phyloP scores from a whole-genome alignment of 2,329 filamentous ascomycete species.

The Bipolaris sorokiniana region DNA sequence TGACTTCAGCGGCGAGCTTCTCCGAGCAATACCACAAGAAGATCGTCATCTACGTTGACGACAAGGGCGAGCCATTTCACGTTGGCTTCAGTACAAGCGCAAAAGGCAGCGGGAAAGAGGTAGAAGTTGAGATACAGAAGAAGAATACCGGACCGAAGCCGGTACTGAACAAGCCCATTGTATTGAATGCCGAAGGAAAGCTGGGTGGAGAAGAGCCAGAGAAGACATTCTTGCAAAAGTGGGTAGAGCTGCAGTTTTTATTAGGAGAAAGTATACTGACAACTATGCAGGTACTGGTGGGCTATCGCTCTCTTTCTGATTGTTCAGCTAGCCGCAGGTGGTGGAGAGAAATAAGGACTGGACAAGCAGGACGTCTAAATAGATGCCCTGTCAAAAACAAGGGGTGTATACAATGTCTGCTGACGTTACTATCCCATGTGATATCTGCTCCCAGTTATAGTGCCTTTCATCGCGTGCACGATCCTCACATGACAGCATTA shows the following conservation, averaged over 20 bases:
- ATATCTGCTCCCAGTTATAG: background rate
- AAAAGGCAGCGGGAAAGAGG: constrained; percentile 41
- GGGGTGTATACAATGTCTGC: background rate
- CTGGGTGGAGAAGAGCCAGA: constrained; percentile 55
- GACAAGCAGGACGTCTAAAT: background rate
- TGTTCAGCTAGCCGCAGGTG: constrained; percentile 54
- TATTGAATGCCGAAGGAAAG: constrained; percentile 62
- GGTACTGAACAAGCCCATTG: constrained; percentile 59
- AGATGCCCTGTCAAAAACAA: background rate
- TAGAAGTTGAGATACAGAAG: constrained; percentile 53
- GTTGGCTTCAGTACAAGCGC: constrained; percentile 52
- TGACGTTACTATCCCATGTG: background rate
- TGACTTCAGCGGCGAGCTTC: constrained; percentile 54
- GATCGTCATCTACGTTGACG: constrained; percentile 53
- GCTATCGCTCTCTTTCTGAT: constrained; percentile 55
- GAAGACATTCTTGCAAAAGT: constrained; percentile 61
- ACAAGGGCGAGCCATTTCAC: constrained; percentile 53
- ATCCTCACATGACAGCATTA: background rate
- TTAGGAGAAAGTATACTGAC: constrained; percentile 17
- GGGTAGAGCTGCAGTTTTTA: constrained; percentile 24
- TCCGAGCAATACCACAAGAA: constrained; percentile 51
- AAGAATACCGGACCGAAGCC: constrained; percentile 50
- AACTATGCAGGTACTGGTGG: constrained; percentile 57
- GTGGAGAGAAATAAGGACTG: constrained; percentile 34
- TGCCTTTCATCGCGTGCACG: background rate